These are phyloP conservation scores for Leptodermis oblonga DNA, from an alignment of 257 asterid genomes.

Conservation along the genomic window DNA sequence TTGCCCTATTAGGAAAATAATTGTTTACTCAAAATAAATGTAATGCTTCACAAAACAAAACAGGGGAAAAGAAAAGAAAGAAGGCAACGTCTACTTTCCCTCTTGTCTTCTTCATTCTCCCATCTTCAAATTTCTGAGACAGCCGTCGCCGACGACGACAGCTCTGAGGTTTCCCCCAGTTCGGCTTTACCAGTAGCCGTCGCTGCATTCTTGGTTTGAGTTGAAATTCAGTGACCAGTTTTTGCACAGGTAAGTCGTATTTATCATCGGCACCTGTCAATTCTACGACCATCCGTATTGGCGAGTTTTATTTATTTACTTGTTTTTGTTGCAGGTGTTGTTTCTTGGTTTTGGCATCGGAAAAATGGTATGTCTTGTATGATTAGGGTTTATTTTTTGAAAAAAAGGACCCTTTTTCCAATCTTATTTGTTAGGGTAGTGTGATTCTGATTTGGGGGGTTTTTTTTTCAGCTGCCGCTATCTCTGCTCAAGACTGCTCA, in stretches of 20 bases:
- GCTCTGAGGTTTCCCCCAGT: neutral
- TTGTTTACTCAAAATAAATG: no score
- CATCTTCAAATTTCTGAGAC: neutral
- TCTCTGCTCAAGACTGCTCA: constrained; percentile 92
- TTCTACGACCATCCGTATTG: neutral
- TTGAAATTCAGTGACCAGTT: neutral
- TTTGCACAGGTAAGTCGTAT: neutral
- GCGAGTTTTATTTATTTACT: neutral
- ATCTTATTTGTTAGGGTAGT: neutral
- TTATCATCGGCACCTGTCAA: neutral
- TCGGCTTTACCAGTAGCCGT: neutral
- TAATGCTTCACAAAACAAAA: no score
- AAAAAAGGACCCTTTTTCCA: neutral
- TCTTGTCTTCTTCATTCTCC: neutral
- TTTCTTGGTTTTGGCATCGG: constrained; percentile 2
- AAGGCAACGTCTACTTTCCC: neutral
- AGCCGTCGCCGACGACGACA: neutral
- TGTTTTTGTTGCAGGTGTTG: neutral
- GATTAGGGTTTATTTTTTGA: neutral
- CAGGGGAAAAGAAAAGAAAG: no score
- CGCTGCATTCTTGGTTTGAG: neutral
- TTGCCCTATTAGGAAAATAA: no score
- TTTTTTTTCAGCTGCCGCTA: constrained; percentile 68
- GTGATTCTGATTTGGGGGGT: neutral
- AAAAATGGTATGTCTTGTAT: constrained; percentile 5